Conservation (phyloP, 1,284 basidiomycete genomes). For the Pulveroboletus ridleyi region DNA sequence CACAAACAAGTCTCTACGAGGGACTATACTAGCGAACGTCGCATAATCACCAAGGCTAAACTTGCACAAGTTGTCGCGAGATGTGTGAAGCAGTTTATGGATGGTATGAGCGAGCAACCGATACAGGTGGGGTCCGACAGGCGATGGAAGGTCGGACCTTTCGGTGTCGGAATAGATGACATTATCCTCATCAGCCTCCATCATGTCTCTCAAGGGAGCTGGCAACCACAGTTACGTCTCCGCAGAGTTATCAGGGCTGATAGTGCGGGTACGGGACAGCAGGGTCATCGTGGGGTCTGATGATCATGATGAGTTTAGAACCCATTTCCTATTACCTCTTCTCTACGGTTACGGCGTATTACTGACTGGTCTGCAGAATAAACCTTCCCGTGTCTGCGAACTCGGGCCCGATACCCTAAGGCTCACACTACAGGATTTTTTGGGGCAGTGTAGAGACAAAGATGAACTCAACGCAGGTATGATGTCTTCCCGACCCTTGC, state of each 20-base stretch:
- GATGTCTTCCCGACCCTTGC: no score
- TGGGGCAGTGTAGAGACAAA: no score
- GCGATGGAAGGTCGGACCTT: constrained; percentile 58
- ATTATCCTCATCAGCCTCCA: constrained; percentile 72
- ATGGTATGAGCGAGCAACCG: background rate
- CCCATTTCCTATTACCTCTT: no score
- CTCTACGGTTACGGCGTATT: no score
- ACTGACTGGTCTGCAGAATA: no score
- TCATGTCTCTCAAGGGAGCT: constrained; percentile 77
- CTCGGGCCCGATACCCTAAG: no score
- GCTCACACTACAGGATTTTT: no score
- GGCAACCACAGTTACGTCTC: constrained; percentile 74
- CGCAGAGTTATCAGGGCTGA: background rate
- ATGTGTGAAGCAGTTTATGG: constrained; percentile 42
- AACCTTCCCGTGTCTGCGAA: constrained; percentile 11
- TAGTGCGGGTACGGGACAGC: background rate
- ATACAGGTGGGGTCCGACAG: constrained; percentile 19
- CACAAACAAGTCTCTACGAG: constrained; percentile 72
- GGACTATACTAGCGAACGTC: constrained; percentile 69
- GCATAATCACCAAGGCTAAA: constrained; percentile 65
- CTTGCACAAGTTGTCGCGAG: constrained; percentile 67
- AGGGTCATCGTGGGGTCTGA: no score
- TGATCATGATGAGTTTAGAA: no score
- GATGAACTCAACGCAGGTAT: no score
- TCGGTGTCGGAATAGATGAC: constrained; percentile 61